Conservation (phyloP, 768 basidiomycete genomes). For the Chalciporus piperatus region DNA sequence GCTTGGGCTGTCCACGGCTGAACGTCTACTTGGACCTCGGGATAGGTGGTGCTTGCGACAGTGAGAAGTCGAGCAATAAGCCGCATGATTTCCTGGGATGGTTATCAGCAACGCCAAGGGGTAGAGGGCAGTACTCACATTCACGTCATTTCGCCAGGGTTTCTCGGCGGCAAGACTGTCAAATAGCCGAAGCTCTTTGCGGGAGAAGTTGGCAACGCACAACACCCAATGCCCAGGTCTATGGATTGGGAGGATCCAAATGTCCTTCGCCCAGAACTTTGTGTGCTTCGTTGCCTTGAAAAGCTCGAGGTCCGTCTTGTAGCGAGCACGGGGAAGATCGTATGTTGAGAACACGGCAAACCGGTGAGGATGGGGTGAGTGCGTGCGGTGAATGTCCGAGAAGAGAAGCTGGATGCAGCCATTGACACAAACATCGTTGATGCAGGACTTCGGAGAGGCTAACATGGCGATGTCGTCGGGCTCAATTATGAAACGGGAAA, state of each 20-base stretch:
- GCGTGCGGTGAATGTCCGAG: background rate
- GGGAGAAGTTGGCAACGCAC: conserved; percentile 10
- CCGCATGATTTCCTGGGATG: background rate
- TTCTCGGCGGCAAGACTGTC: conserved; percentile 28
- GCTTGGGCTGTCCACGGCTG: background rate
- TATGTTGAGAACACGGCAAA: conserved; percentile 7
- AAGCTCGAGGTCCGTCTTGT: background rate
- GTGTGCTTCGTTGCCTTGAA: conserved; percentile 16
- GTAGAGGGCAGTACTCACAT: background rate
- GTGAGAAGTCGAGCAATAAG: background rate
- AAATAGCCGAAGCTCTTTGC: conserved; percentile 24
- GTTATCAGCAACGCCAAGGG: too few species aligned
- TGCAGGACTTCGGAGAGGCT: background rate
- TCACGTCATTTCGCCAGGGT: background rate
- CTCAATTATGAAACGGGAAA: too few species aligned
- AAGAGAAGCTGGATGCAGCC: conserved; percentile 1
- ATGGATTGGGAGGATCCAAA: conserved; percentile 40
- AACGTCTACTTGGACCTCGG: background rate
- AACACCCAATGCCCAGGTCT: conserved; percentile 33
- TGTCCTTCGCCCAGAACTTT: conserved; percentile 27
- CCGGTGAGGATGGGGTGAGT: background rate
- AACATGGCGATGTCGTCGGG: too few species aligned
- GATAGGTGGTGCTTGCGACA: background rate
- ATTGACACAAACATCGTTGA: conserved; percentile 8
- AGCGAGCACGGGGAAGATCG: background rate